A percentile compares a stretch with the other conserved stretches of the same genome.
phyloP scores from a whole-genome alignment of 164 flowering plant genomes.

The Annona cherimola region DNA sequence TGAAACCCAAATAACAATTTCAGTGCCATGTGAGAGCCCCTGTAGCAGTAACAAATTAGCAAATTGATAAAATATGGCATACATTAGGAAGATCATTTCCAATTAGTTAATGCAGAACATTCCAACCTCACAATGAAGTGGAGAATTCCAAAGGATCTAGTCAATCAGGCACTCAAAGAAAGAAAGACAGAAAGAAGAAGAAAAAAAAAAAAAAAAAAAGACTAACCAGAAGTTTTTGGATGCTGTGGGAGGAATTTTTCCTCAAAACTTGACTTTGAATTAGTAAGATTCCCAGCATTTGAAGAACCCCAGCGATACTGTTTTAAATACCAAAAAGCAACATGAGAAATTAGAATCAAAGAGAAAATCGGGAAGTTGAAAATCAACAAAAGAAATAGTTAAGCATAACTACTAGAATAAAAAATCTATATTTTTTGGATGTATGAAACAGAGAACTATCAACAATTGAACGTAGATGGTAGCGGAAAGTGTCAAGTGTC shows the following conservation, averaged over 20 bases:
- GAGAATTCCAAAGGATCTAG: background rate
- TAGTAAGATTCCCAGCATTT: constrained; percentile 43
- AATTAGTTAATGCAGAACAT: background rate
- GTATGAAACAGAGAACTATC: background rate
- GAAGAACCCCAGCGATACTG: constrained; percentile 98
- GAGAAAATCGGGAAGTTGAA: background rate
- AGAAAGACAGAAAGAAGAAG: background rate
- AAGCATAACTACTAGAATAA: background rate
- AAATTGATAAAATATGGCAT: no score
- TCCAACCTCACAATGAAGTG: background rate
- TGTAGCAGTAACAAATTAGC: no score
- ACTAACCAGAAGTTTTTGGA: constrained; percentile 75
- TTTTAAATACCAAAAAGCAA: constrained; percentile 10
- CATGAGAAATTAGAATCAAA: background rate
- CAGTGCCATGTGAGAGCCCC: no score
- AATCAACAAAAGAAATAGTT: background rate
- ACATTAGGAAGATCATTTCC: no score
- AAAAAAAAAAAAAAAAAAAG: no score
- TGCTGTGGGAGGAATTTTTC: constrained; percentile 86
- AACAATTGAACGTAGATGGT: no score
- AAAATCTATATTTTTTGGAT: background rate
- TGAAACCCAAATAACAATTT: background rate
- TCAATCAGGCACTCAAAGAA: no score
- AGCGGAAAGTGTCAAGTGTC: no score
- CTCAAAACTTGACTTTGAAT: constrained; percentile 75